Evolutionary conservation across 768 basidiomycete species (phyloP), one percentile per base, ranked within the genome.

Genomic region (Sarcodon sp.): DNA sequence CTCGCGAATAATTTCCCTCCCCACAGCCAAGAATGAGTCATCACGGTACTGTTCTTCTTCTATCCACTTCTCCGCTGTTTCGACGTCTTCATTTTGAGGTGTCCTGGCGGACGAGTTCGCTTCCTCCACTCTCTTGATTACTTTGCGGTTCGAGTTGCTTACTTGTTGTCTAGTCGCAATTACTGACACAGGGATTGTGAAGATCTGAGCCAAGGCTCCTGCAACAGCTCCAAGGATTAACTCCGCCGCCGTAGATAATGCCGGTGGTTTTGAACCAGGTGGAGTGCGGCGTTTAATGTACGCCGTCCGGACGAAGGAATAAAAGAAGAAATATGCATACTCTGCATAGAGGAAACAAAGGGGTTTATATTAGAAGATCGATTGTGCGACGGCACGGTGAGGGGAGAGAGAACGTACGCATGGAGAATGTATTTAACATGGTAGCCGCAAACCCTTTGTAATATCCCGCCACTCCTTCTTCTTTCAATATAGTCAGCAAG

Each of bases 321-420:
- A 97, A 70, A 96, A 98, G 75, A 94, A 98, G 74, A 99, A 99
- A 69, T 99, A 99, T 21, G 96, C 94, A 60, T 93, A 97, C 79
- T 96, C 93, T 96, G 54, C 36, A 39, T 9, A 44, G 3, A 7
- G 38, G 36, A 15, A 37, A 13, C 43, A 33, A 35, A 47, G 8
- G 12, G 7, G 15, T 15, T 43, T 11, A 46, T 5, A 45, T 15
- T 13, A 5, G 9, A 15, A 32, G 4, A 27, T 27, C 21, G 4
- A 27, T 27, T 27, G 21, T 27, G 21, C 21, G 21, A 27, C 21
- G 21, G 4, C 21, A 27, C 11, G 32, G 44, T 31, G 6, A 35
- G 41, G 35, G 33, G 44, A 45, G n/a, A n/a, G 41, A 39, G 34
- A 3, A 76, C 89, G 59, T 59, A 92, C 94, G 92, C 80, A 86